Evolutionary conservation across 2,329 filamentous ascomycete genomes (phyloP), one percentile per base, ranked within the genome.

Genomic region (Stylonectria norvegica): DNA sequence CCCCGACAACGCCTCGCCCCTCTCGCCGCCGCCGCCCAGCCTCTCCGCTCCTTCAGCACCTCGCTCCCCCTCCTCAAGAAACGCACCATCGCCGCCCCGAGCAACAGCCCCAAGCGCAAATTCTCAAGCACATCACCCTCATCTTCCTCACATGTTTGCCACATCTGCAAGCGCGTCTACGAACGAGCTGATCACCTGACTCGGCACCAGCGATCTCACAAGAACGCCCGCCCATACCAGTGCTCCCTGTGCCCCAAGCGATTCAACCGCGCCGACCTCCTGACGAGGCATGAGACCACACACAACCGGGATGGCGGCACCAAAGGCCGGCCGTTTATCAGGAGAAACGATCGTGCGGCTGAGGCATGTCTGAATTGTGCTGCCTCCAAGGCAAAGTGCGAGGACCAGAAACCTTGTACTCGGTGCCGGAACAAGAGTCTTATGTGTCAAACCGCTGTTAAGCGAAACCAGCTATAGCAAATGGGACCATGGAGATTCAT

Each of bases 11-110:
- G 42, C 28, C 38, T 45, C 34, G 40, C 17, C 17, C 32, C 29
- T 8, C 35, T 40, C 19, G 15, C 35, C 31, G 32, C 22, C 10
- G 16, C 17, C 11, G 9, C 34, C 12, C 20, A 36, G 20, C 25
- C 29, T 6, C 39, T 34, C 22, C 64, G 63, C 4, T 20, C 47
- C 28, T 65, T 69, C 51, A 57, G 48, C 50, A 54, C 53, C 25
- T 60, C 60, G 6, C 20, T 52, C 2, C 15, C 45, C 1, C 48
- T 62, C 25, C 42, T 56, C 32, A 71, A 70, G 57, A 70, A 70
- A 56, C 62, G 61, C 54, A 69, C 65, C 41, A 57, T 62, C 32
- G 54, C 61, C 4, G 41, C 56, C 4, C 52, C 63, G 5, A 44
- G 45, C 42, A 56, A 62, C 48, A 62, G 58, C 31, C 58, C 61